Conservation (phyloP, 2,329 filamentous ascomycete species). For the Fusarium sp. region DNA sequence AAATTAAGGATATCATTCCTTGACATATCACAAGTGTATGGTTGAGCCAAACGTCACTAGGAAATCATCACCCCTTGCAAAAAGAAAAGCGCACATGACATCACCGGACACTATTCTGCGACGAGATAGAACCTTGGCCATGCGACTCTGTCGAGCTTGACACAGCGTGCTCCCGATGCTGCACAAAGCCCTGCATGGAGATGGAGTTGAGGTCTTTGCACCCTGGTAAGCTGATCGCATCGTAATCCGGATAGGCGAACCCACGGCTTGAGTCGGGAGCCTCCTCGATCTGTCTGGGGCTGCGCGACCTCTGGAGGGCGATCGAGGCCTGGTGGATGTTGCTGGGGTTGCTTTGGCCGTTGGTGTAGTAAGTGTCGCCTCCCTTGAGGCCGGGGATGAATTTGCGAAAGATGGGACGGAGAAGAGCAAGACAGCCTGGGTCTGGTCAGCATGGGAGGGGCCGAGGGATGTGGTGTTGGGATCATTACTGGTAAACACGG, state of each 20-base stretch:
- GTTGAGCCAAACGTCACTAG: conserved; percentile 4
- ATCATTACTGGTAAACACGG: conserved; percentile 29
- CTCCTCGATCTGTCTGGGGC: conserved; percentile 10
- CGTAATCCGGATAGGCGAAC: conserved; percentile 27
- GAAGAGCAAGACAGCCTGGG: conserved; percentile 25
- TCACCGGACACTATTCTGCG: conserved; percentile 27
- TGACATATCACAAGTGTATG: conserved; percentile 13
- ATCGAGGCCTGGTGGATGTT: conserved; percentile 10
- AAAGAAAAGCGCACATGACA: neutral
- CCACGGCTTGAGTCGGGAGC: conserved; percentile 19
- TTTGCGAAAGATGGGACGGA: conserved; percentile 34
- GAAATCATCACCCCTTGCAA: conserved; percentile 1
- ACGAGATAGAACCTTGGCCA: conserved; percentile 22
- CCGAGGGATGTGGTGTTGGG: neutral
- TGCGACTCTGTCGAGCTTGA: conserved; percentile 22
- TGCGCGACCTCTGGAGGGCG: conserved; percentile 6
- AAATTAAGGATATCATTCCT: conserved; percentile 12
- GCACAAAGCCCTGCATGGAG: conserved; percentile 10
- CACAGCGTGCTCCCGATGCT: conserved; percentile 15
- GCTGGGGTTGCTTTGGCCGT: conserved; percentile 24
- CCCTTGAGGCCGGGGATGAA: conserved; percentile 27
- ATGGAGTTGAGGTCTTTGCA: conserved; percentile 26
- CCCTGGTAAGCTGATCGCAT: conserved; percentile 35
- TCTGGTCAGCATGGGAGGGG: neutral
- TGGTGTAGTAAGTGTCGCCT: conserved; percentile 22